Conservation (phyloP, 192 early-diverging fungal genomes). For the Entomortierella lignicola region DNA sequence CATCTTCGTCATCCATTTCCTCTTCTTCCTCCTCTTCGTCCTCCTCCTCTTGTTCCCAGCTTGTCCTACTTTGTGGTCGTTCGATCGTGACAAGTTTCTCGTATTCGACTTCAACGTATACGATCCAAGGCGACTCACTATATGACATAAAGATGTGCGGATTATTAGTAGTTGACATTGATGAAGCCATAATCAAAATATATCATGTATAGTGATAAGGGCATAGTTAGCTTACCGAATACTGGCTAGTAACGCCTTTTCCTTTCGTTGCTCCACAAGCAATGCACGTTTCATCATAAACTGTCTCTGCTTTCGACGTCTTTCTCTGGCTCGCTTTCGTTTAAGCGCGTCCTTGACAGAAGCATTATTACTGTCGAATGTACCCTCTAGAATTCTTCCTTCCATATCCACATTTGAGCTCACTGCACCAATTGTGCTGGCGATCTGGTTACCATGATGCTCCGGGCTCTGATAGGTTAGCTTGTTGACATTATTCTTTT, state of each 20-base stretch:
- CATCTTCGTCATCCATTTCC: slow-evolving; percentile 29
- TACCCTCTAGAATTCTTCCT: not conserved
- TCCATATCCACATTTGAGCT: not conserved
- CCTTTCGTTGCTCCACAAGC: slow-evolving; percentile 44
- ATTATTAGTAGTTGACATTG: not conserved
- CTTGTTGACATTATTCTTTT: not conserved
- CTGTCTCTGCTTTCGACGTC: slow-evolving; percentile 14
- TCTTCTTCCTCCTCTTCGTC: slow-evolving; percentile 47
- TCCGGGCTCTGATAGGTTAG: not conserved
- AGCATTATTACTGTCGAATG: not conserved
- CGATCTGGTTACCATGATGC: no score
- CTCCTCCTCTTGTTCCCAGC: slow-evolving; percentile 41
- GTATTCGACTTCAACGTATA: slow-evolving; percentile 45
- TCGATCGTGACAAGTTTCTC: slow-evolving; percentile 47
- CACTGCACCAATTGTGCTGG: not conserved
- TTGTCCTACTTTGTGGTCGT: slow-evolving; percentile 37
- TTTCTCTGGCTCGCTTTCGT: slow-evolving; percentile 20
- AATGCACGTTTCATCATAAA: slow-evolving; percentile 29
- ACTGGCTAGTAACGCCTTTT: slow-evolving; percentile 44
- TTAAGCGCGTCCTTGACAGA: slow-evolving; percentile 8
- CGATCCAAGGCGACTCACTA: slow-evolving; percentile 50
- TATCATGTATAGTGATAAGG: no score
- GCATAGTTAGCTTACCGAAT: slow-evolving; percentile 25
- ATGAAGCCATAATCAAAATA: no score
- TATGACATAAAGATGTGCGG: not conserved